Percentiles rank a stretch among this genome's conserved stretches.
These are phyloP conservation scores for Cryptococcus sp. DNA, from an alignment of 1,284 basidiomycete species.

Conservation along the genomic window DNA sequence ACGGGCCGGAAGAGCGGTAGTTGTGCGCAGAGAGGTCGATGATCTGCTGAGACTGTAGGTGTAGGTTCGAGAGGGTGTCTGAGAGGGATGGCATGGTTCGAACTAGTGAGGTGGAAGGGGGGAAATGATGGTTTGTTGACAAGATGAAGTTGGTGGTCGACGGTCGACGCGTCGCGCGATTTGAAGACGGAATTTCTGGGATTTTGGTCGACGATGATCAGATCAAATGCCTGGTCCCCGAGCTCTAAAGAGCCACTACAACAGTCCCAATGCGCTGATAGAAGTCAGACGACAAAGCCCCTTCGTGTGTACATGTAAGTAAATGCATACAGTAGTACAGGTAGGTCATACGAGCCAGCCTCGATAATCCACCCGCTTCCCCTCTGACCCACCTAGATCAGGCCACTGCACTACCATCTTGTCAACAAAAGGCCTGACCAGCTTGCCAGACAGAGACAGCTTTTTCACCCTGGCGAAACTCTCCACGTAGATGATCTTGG, in stretches of 20 bases:
- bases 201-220: too few relatives aligned
- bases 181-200: too few relatives aligned
- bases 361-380: neutral
- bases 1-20: conserved; percentile 28
- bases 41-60: conserved; percentile 33
- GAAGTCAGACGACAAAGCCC: too few relatives aligned
- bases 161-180: too few relatives aligned
- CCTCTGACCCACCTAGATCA: conserved; percentile 47
- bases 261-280: too few relatives aligned
- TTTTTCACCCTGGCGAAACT: conserved; percentile 83
- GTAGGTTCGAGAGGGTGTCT: conserved; percentile 32
- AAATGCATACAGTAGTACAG: too few relatives aligned
- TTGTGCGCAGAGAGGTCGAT: conserved; percentile 26
- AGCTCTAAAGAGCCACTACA: too few relatives aligned
- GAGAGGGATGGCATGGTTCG: conserved; percentile 34
- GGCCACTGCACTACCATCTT: conserved; percentile 86
- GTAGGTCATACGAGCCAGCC: conserved; percentile 8
- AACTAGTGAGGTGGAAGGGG: neutral
- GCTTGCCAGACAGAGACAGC: conserved; percentile 76
- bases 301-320: too few relatives aligned
- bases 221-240: too few relatives aligned
- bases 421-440: conserved; percentile 76
- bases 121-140: conserved; percentile 11
- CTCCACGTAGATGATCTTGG: conserved; percentile 82
- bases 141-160: too few relatives aligned